These are phyloP conservation scores for Amniculicola lignicola DNA, from an alignment of 495 filamentous ascomycete genomes.

Conservation along the genomic window DNA sequence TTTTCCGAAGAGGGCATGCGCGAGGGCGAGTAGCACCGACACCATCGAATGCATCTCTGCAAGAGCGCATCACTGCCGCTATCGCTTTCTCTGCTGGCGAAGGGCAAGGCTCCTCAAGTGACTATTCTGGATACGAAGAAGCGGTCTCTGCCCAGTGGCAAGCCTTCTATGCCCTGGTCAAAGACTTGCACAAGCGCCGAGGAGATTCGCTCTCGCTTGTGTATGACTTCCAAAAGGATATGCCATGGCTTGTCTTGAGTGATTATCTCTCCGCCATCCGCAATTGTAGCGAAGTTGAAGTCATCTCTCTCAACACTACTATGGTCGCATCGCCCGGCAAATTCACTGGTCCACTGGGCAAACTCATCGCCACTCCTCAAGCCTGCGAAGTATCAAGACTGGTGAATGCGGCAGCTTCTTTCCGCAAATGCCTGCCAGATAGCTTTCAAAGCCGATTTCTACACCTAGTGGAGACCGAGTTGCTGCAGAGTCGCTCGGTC, in stretches of 20 bases:
- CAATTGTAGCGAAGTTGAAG: slow-evolving; percentile 72
- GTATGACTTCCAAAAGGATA: slow-evolving; percentile 64
- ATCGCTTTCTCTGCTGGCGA: slow-evolving; percentile 57
- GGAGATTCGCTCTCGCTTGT: slow-evolving; percentile 73
- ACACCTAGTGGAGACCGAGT: slow-evolving; percentile 48
- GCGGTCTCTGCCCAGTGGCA: slow-evolving; percentile 83
- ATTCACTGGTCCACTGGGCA: slow-evolving; percentile 6
- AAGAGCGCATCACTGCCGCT: slow-evolving; percentile 66
- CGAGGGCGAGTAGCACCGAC: not conserved
- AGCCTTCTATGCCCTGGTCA: slow-evolving; percentile 77
- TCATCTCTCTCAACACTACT: slow-evolving; percentile 57
- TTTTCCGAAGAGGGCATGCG: slow-evolving; percentile 51
- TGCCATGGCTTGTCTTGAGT: slow-evolving; percentile 78
- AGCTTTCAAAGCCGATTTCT: slow-evolving; percentile 19
- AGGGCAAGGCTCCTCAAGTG: slow-evolving; percentile 59
- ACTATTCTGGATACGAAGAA: slow-evolving; percentile 66
- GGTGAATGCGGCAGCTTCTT: slow-evolving; percentile 25
- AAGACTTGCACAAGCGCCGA: slow-evolving; percentile 81
- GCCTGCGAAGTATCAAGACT: slow-evolving; percentile 15
- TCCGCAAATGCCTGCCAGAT: slow-evolving; percentile 15
- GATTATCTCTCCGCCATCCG: slow-evolving; percentile 76
- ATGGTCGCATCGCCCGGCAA: not conserved
- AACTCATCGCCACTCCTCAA: slow-evolving; percentile 4
- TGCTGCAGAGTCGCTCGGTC: slow-evolving; percentile 64
- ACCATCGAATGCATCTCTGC: slow-evolving; percentile 50